Evolutionary conservation across 2,329 filamentous ascomycete species (phyloP).

Genomic region (Fusarium sp.): DNA sequence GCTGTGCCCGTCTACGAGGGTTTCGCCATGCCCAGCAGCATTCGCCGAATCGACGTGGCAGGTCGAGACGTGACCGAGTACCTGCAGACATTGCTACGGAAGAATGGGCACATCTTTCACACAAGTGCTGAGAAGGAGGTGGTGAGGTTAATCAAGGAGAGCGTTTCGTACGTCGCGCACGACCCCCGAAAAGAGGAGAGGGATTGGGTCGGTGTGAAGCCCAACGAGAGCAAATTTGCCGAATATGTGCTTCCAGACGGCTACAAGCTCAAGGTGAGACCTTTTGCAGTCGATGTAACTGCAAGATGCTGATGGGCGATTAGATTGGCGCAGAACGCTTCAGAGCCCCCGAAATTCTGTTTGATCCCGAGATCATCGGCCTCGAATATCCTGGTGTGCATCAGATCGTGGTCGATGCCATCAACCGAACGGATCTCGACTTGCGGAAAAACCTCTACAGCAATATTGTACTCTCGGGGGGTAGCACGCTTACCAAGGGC

Average conservation of each 20-base stretch:
- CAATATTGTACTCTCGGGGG: slow-evolving; percentile 96
- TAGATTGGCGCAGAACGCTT: slow-evolving; percentile 93
- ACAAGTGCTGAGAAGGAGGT: slow-evolving; percentile 99
- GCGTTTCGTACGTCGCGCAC: slow-evolving; percentile 86
- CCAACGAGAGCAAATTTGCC: slow-evolving; percentile 78
- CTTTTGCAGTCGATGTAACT: too few species aligned
- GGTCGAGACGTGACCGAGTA: slow-evolving; percentile 96
- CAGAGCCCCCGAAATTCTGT: slow-evolving; percentile 94
- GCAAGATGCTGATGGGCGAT: slow-evolving; percentile 28
- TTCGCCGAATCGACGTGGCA: slow-evolving; percentile 94
- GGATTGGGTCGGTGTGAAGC: slow-evolving; percentile 86
- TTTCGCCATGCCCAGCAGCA: slow-evolving; percentile 95
- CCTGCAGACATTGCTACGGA: slow-evolving; percentile 87
- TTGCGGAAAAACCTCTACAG: slow-evolving; percentile 92
- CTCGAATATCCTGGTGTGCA: slow-evolving; percentile 97
- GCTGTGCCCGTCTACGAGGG: slow-evolving; percentile 98
- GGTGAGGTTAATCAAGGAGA: slow-evolving; percentile 97
- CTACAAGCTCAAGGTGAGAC: slow-evolving; percentile 82
- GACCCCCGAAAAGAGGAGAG: slow-evolving; percentile 96
- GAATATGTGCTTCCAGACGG: slow-evolving; percentile 94
- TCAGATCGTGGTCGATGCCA: slow-evolving; percentile 96
- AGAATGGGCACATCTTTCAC: slow-evolving; percentile 93
- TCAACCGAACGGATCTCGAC: slow-evolving; percentile 94
- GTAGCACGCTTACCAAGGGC: slow-evolving; percentile 94
- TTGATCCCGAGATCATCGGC: slow-evolving; percentile 94